Evolutionary conservation across 1,284 basidiomycete genomes (phyloP).

Genomic region (Fistulinella cinereoalba): DNA sequence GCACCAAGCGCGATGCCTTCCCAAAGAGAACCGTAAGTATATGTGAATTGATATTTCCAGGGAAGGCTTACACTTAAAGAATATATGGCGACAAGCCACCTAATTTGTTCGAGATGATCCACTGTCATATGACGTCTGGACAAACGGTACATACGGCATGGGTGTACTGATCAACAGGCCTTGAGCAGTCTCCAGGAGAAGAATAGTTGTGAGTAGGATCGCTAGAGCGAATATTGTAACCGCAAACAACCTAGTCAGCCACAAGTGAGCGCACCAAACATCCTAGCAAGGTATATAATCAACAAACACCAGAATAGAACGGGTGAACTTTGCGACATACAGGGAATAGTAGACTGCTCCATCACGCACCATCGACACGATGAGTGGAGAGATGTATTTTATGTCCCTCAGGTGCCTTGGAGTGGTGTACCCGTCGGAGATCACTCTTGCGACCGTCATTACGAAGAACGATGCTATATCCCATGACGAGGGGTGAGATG

Average conservation of each 20-base stretch:
- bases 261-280: background rate
- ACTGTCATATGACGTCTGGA: background rate
- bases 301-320: background rate
- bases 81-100: background rate
- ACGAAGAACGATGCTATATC: constrained; percentile 6
- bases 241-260: background rate
- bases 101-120: background rate
- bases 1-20: constrained; percentile 4
- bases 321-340: constrained; percentile 5
- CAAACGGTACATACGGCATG: background rate
- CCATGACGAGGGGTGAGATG: too few species aligned
- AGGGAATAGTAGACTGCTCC: constrained; percentile 6
- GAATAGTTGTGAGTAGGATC: background rate
- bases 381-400: constrained; percentile 1
- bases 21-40: background rate
- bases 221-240: background rate
- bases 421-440: background rate
- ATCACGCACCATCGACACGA: constrained; percentile 6
- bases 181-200: background rate
- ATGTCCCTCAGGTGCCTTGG: background rate
- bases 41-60: background rate
- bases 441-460: constrained; percentile 3
- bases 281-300: background rate
- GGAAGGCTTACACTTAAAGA: constrained; percentile 1
- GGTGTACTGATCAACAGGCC: background rate